Evolutionary conservation across 768 basidiomycete genomes (phyloP), one percentile per base, ranked within the genome.

Genomic region (Serendipita indica): DNA sequence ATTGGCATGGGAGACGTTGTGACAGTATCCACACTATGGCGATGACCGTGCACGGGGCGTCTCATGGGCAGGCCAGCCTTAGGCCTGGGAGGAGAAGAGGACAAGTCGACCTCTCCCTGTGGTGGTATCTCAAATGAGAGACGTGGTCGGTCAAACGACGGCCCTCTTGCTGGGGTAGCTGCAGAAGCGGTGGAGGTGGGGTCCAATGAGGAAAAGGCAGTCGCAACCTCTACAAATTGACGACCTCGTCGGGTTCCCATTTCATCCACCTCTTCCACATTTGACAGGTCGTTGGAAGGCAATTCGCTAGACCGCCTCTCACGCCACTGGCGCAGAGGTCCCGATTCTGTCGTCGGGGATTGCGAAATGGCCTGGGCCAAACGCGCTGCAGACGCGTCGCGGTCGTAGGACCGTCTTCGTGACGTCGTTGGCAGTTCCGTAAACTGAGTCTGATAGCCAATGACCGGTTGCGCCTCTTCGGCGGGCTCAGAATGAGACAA

Each of bases 261-360:
- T 54, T 79, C 79, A 64, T 62, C 63, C 65, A 87, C 86, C 71
- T 89, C 86, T 27, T 79, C 73, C 18, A 88, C 82, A 64, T 83
- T 74, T 57, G 78, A 73, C 58, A 89, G 69, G 67, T 88, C 86
- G 30, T 73, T 68, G 27, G 75, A 54, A 7, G 32, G 32, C 22
- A 54, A 54, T 28, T 84, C 87, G 67, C 84, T 86, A 58, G 77
- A 71, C 63, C 76, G 78, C 62, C 83, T 74, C 62, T 87, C 85
- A 56, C 81, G 63, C 22, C 62, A 35, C 46, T 12, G 32, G 18
- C 46, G 59, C 49, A 33, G 12, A 22, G 45, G 45, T 25, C 30
- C 54, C 22, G 10, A n/a, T 12, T 35, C 33, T 37, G 34, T 16
- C 13, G n/a, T 13, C 20, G 27, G 58, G 58, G 32, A 58, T 33